Evolutionary conservation across 805 yeast genomes (phyloP).

Genomic region (Barnettozyma sp.): DNA sequence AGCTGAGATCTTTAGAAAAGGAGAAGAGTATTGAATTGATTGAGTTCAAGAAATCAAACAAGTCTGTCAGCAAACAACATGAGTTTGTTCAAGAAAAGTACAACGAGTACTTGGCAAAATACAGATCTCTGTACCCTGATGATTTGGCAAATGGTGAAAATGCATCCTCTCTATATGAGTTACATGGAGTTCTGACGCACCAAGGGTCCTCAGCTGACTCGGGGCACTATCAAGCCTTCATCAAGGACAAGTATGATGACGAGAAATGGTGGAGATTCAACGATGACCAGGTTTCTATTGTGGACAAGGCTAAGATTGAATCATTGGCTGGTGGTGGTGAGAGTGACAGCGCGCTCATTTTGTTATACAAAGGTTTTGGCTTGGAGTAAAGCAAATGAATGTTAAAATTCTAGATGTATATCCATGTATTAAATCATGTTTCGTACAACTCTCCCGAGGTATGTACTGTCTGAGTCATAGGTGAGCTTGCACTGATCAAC

Average conservation of each 20-base stretch:
- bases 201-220: slow-evolving; percentile 94
- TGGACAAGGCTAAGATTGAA: slow-evolving; percentile 79
- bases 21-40: slow-evolving; percentile 64
- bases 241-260: slow-evolving; percentile 65
- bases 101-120: slow-evolving; percentile 45
- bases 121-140: slow-evolving; percentile 38
- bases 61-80: slow-evolving; percentile 41
- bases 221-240: slow-evolving; percentile 93
- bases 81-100: slow-evolving; percentile 40
- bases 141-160: slow-evolving; percentile 57
- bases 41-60: slow-evolving; percentile 56
- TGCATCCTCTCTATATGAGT: slow-evolving; percentile 81
- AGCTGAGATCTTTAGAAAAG: slow-evolving; percentile 68
- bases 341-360: slow-evolving; percentile 87
- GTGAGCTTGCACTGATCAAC: too few relatives aligned
- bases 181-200: slow-evolving; percentile 81
- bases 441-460: too few relatives aligned
- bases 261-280: slow-evolving; percentile 91
- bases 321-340: slow-evolving; percentile 95
- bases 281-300: slow-evolving; percentile 79
- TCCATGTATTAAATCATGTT: too few relatives aligned
- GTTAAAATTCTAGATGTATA: too few relatives aligned
- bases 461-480: too few relatives aligned
- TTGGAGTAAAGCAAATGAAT: slow-evolving; percentile 37
- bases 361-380: slow-evolving; percentile 80